Evolutionary conservation across 129 eudicot species (phyloP).

Genomic region (Solidago caesia): DNA sequence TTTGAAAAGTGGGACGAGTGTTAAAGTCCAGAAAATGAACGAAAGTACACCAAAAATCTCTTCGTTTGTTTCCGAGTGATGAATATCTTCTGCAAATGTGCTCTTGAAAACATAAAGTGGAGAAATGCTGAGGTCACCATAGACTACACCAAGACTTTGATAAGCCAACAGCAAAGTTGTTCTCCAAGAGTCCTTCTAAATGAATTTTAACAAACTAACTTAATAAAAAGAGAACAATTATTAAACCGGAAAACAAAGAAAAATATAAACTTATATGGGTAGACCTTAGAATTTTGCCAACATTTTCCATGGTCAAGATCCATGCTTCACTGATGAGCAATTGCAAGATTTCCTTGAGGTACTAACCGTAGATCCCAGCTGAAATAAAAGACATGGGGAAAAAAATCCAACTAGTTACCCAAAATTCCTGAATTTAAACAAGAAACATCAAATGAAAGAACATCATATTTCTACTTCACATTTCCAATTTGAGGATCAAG

Average conservation of each 20-base stretch:
- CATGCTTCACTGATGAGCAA: constrained; percentile 34
- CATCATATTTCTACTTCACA: constrained; percentile 28
- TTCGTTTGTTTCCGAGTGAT: constrained; percentile 78
- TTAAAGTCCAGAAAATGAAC: constrained; percentile 80
- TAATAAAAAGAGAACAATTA: not conserved
- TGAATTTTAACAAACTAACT: constrained; percentile 18
- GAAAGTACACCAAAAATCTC: constrained; percentile 84
- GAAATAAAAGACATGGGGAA: constrained; percentile 25
- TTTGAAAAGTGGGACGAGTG: constrained; percentile 74
- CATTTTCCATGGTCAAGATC: constrained; percentile 56
- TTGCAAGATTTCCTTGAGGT: constrained; percentile 13
- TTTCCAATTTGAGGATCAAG: constrained; percentile 29
- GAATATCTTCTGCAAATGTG: constrained; percentile 81
- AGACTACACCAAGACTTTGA: constrained; percentile 84
- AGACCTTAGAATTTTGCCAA: constrained; percentile 52
- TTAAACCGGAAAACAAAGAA: constrained; percentile 1
- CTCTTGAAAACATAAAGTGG: constrained; percentile 81
- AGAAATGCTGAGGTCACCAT: constrained; percentile 83
- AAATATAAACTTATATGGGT: constrained; percentile 16
- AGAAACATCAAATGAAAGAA: constrained; percentile 21
- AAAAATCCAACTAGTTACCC: not conserved
- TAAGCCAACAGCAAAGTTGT: constrained; percentile 69
- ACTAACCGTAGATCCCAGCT: constrained; percentile 43
- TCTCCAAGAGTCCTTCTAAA: constrained; percentile 73
- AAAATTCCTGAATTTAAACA: constrained; percentile 11